Evolutionary conservation across 1,139 yeast genomes (phyloP), one percentile per base, ranked within the genome.

Genomic region (Dujonia santamariae): DNA sequence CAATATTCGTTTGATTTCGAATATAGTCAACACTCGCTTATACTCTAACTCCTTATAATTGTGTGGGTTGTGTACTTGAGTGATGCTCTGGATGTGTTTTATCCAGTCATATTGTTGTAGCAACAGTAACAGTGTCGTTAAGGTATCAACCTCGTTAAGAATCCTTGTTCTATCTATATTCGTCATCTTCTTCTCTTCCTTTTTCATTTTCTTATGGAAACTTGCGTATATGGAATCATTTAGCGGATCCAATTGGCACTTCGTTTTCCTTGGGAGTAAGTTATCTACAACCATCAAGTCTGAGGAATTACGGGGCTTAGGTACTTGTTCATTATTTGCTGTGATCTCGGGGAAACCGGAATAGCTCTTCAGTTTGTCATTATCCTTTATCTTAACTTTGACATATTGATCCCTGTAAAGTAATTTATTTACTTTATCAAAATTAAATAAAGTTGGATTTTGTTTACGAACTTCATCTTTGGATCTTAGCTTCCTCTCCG

Each of bases 171-270:
- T 55, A 47, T 85, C 95, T 16, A 71, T 63, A 40, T 72, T 73
- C 24, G 75, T 67, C 75, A 81, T 76, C 26, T 75, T 67, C 36
- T 70, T 70, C 50, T 85, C 95, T 39, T 80, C 83, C 36, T 78
- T 75, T 41, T 72, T 75, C 85, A 82, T 80, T 30, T 72, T 63
- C 29, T 71, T 66, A 51, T 83, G 90, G 46, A 78, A 80, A 0
- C 61, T 46, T 2, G 51, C 51, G 47, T 69, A 84, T 1, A 59
- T 30, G 0, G 56, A 59, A 39, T 79, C 84, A 0, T 54, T 44
- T 13, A 83, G 56, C 0, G 64, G 62, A 42, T 79, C 84, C 16
- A 15, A 11, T 13, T 6, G 8, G 19, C 29, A 35, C 14, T 43
- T 35, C 3, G 44, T 37, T 28, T 44, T 54, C 30, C 63, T 34